Evolutionary conservation across 768 basidiomycete species (phyloP).

Genomic region (Russula emetica): DNA sequence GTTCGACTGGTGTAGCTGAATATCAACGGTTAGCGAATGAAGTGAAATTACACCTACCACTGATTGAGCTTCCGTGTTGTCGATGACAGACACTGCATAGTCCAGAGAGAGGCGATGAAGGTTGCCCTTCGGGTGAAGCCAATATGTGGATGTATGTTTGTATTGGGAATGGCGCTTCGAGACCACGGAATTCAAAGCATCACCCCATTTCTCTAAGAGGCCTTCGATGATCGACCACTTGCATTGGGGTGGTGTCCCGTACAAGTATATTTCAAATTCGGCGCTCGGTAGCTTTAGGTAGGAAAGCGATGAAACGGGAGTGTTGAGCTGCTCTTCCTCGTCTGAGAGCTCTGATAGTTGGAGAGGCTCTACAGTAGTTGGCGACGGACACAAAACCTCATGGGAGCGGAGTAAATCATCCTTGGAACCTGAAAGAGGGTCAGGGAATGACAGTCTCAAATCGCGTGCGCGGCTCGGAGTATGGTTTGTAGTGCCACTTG

Average conservation of each 20-base stretch:
- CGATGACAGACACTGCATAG: constrained; percentile 38
- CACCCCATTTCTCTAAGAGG: constrained; percentile 53
- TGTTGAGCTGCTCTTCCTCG: constrained; percentile 21
- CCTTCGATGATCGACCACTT: constrained; percentile 60
- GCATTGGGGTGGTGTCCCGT: constrained; percentile 53
- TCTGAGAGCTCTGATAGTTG: constrained; percentile 27
- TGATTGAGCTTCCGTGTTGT: constrained; percentile 36
- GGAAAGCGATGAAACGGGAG: constrained; percentile 16
- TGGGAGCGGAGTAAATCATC: constrained; percentile 57
- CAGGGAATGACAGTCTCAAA: constrained; percentile 77
- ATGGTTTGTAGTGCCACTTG: constrained; percentile 35
- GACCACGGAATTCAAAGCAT: constrained; percentile 34
- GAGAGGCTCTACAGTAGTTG: constrained; percentile 36
- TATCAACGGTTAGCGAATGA: constrained; percentile 35
- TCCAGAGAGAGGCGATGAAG: constrained; percentile 33
- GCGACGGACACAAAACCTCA: constrained; percentile 43
- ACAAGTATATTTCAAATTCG: constrained; percentile 62
- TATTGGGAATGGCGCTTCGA: constrained; percentile 28
- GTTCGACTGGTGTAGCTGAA: constrained; percentile 42
- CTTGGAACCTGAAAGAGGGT: constrained; percentile 70
- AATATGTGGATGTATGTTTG: constrained; percentile 28
- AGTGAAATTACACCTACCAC: constrained; percentile 38
- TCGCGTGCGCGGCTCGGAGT: constrained; percentile 62
- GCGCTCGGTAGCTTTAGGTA: constrained; percentile 32
- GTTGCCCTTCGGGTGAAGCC: constrained; percentile 32